phyloP scores from a whole-genome alignment of 176 grass and related monocot genomes.

The Dactylis glomerata region DNA sequence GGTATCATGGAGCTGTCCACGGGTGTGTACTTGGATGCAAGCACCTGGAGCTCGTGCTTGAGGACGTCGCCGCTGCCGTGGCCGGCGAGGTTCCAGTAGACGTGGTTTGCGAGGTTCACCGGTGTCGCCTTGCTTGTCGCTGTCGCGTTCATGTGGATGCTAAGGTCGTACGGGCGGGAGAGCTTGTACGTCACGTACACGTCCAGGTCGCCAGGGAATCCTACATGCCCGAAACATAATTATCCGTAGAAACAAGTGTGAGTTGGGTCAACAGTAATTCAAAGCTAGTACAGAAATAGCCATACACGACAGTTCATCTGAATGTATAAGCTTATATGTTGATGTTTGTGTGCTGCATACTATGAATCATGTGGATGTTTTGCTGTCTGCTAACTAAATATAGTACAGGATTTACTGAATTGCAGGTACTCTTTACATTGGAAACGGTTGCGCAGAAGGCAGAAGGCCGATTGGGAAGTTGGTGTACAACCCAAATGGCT shows the following conservation, averaged over 20 bases:
- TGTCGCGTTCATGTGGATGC: conserved; percentile 52
- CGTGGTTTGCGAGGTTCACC: conserved; percentile 67
- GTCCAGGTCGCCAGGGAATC: conserved; percentile 71
- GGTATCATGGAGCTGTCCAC: neutral
- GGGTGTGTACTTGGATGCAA: neutral
- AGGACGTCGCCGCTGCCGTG: conserved; percentile 1
- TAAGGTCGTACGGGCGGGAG: conserved; percentile 44
- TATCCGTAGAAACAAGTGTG: too few species aligned
- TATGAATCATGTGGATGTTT: neutral
- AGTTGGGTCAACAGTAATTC: neutral
- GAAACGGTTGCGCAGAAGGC: too few species aligned
- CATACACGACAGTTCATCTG: neutral
- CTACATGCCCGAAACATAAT: conserved; percentile 20
- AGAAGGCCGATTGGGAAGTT: too few species aligned
- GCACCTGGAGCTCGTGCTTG: neutral
- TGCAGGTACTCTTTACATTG: too few species aligned
- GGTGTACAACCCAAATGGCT: too few species aligned
- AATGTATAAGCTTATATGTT: neutral
- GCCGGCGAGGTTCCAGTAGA: conserved; percentile 61
- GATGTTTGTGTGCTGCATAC: neutral
- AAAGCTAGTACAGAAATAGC: neutral
- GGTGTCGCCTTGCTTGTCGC: conserved; percentile 57
- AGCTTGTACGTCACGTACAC: conserved; percentile 79
- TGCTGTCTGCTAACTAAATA: neutral
- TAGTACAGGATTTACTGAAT: too few species aligned